Base-by-base conservation (phyloP, 2,329 filamentous ascomycete genomes). In the Alternaria ventricosa region DNA sequence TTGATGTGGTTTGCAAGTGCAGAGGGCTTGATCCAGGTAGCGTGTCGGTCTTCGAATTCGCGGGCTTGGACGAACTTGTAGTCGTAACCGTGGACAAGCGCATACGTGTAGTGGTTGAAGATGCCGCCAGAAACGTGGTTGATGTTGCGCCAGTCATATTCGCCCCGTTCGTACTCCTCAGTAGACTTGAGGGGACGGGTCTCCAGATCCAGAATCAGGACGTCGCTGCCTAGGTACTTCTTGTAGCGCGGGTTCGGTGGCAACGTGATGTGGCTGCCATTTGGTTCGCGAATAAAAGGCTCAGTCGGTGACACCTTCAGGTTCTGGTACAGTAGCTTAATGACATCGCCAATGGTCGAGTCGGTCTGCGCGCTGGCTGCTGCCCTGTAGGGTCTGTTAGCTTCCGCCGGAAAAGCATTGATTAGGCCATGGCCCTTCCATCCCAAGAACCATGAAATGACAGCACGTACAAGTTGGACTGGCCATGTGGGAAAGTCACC, bases 21-120 rank as follows among this genome's bases (percentile, higher is more conserved):
- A 25, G 73, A 77, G 6, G 77, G 77, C 71, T 86, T 86, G 66
- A 83, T 80, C 84, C 84, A 86, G 22, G 83, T 85, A 8, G 79
- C 77, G 59, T 81, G 78, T 46, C 82, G 80, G 61, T 82, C 80
- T 28, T 78, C 63, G 47, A 82, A 81, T 11, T 79, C 75, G 47
- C 73, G 68, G 2, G 81, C 81, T 44, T 79, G 80, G 22, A 85
- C 77, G 58, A 84, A 80, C 43, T 84, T 84, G 73, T 85, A 85
- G 60, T 84, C 82, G 65, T 84, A 85, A 7, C 83, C 83, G 65
- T 85, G 84, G 43, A 85, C 81, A 60, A 77, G 72, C 11, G 81
- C 80, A 59, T 79, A 80, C 8, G 74, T 71, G 66, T 80, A 79
- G 71, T 80, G 78, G 65, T 77, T 78, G 69, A 80, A 77, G 36